phyloP scores from a whole-genome alignment of 2,329 filamentous ascomycete species.

The Xylariaceae sp. region DNA sequence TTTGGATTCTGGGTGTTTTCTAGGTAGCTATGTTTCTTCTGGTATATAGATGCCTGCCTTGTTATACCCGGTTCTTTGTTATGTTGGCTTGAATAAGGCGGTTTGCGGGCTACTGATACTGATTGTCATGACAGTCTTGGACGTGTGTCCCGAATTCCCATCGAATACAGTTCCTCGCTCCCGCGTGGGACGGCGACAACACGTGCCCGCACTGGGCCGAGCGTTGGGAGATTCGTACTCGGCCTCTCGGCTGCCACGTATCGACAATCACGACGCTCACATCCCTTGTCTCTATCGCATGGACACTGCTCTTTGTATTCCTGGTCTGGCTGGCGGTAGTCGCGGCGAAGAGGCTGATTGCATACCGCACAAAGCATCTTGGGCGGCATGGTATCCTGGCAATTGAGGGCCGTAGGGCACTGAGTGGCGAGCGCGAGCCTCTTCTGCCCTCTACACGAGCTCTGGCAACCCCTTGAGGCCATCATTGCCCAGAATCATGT shows the following conservation, averaged over 20 bases:
- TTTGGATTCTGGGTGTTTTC: not conserved
- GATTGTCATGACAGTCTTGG: constrained; percentile 40
- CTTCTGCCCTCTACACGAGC: constrained; percentile 6
- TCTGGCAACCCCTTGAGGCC: not conserved
- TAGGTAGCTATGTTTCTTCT: not conserved
- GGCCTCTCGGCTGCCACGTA: constrained; percentile 36
- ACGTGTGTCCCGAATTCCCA: constrained; percentile 52
- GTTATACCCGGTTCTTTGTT: too few species aligned
- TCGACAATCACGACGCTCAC: constrained; percentile 38
- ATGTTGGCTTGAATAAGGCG: not conserved
- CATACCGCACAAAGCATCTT: constrained; percentile 15
- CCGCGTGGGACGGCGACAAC: constrained; percentile 43
- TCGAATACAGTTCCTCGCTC: constrained; percentile 45
- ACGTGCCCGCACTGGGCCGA: constrained; percentile 51
- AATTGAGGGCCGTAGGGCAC: not conserved
- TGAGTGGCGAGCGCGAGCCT: constrained; percentile 15
- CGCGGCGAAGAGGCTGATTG: constrained; percentile 9
- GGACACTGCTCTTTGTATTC: constrained; percentile 27
- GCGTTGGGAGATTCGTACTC: constrained; percentile 38
- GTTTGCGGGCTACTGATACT: not conserved
- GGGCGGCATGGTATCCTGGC: constrained; percentile 24
- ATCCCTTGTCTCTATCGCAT: constrained; percentile 32
- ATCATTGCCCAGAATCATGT: not conserved
- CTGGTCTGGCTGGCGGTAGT: constrained; percentile 20
- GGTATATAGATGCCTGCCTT: not conserved